Evolutionary conservation across 306 rosid species (phyloP), one percentile per base, ranked within the genome.

Genomic region (Gastrolobium villosum): DNA sequence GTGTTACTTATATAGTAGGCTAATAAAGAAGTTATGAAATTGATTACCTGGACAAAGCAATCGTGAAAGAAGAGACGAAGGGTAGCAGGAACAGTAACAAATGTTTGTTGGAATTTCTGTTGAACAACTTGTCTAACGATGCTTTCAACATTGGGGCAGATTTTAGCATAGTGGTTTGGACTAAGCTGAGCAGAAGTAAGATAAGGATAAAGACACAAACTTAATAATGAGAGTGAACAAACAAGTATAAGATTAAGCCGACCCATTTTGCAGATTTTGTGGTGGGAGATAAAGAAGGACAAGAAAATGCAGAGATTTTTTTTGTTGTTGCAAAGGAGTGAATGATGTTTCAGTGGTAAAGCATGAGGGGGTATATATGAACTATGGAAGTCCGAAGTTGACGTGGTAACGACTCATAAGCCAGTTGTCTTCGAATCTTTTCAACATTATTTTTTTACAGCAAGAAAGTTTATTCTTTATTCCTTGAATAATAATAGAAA

Each of bases 51-150:
- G 48, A 95, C 98, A 52, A 91, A 86, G 87, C 99, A 95, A 75
- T 93, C 99, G 2, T 95, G 99, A 62, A 95, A 95, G 83, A 91
- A 91, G 84, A 94, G 97, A 31, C 99, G 99, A 46, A 94, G 70
- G 6, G 99, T 94, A 15, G 95, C 93, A 0, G 97, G 99, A 46
- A 91, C 88, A 0, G 99, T 95, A 13, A 93, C 97, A 39, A 93
- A 93, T 0, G 99, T 95, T 44, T 93, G 89, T 3, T 78, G 81
- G 30, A 90, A 87, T 71, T 95, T 95, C 74, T 53, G 67, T 1
- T 20, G 75, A 37, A 95, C 99, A 0, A 32, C 92, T 13, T 54
- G 39, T 82, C 74, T 78, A 7, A 95, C 99, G 8, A 92, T 89
- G 70, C 9, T 72, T 72, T 93, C 84, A 2, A 95, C 89, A 28